phyloP scores from a whole-genome alignment of 2,329 filamentous ascomycete species.

The Fusarium illudens region DNA sequence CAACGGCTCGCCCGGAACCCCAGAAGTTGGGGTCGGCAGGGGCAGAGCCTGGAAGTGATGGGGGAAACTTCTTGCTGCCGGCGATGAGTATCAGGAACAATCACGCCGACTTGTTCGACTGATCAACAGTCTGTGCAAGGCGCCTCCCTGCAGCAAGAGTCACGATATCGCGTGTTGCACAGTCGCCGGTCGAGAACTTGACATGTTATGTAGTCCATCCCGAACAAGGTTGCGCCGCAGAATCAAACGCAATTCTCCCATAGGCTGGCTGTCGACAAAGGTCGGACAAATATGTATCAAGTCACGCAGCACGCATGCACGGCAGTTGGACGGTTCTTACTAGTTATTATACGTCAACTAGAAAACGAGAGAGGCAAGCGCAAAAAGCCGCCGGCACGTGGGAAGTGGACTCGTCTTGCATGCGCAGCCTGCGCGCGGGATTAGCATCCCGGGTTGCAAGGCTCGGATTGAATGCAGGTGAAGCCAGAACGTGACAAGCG shows the following conservation, averaged over 20 bases:
- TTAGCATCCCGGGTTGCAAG: not conserved
- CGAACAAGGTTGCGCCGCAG: not conserved
- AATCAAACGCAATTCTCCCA: constrained; percentile 16
- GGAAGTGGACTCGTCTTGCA: not conserved
- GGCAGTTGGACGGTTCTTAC: constrained; percentile 1
- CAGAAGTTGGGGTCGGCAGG: not conserved
- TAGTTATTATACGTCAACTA: not conserved
- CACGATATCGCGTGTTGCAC: constrained; percentile 1
- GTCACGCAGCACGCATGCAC: not conserved
- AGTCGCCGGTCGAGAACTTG: not conserved
- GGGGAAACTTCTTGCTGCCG: constrained; percentile 1
- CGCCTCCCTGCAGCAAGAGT: not conserved
- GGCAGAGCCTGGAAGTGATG: not conserved
- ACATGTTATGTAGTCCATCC: not conserved
- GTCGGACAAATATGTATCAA: not conserved
- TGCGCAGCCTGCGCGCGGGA: not conserved
- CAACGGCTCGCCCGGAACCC: constrained; percentile 14
- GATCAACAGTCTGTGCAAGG: constrained; percentile 8
- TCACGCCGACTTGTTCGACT: constrained; percentile 10
- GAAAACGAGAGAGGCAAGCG: not conserved
- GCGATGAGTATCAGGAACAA: not conserved
- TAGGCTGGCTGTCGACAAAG: not conserved
- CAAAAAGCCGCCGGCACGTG: constrained; percentile 9
- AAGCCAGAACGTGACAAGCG: constrained; percentile 14
- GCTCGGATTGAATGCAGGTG: not conserved